Evolutionary conservation across 2,329 filamentous ascomycete species (phyloP).

Genomic region (Diplodia corticola): DNA sequence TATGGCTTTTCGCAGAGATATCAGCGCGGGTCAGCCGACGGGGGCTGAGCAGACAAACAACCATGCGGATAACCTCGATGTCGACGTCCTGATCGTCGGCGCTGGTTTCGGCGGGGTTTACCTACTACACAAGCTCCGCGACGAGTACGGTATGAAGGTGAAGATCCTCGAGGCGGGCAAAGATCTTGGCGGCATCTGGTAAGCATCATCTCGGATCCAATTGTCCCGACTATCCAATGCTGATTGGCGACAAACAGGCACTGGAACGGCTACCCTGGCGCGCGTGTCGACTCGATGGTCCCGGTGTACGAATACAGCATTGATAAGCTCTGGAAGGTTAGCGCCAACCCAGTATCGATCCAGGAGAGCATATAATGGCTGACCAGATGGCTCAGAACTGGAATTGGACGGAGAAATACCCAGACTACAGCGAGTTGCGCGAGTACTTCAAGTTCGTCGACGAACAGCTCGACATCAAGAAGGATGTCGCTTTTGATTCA

Average conservation of each 20-base stretch:
- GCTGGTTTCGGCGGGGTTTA: constrained; percentile 47
- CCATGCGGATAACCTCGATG: constrained; percentile 33
- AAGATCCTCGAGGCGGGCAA: constrained; percentile 44
- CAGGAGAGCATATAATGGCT: background rate
- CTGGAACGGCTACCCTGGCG: constrained; percentile 49
- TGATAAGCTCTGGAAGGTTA: constrained; percentile 48
- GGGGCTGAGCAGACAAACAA: background rate
- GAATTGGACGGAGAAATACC: constrained; percentile 58
- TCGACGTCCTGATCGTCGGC: constrained; percentile 42
- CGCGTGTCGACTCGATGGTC: constrained; percentile 49
- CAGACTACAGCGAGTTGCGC: constrained; percentile 54
- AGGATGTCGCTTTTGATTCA: constrained; percentile 59
- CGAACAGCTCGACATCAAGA: constrained; percentile 55
- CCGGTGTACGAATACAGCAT: constrained; percentile 52
- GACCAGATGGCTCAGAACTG: constrained; percentile 45
- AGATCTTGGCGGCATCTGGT: constrained; percentile 46
- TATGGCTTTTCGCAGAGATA: constrained; percentile 12
- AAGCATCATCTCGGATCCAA: background rate
- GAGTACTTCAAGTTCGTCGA: constrained; percentile 63
- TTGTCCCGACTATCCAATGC: background rate
- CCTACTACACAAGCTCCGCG: constrained; percentile 43
- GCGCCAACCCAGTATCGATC: background rate
- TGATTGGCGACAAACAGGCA: constrained; percentile 29
- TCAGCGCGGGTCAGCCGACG: background rate
- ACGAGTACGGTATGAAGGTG: constrained; percentile 42